These are phyloP conservation scores for Daldinia vernicosa DNA, from an alignment of 495 filamentous ascomycete genomes.

Conservation along the genomic window DNA sequence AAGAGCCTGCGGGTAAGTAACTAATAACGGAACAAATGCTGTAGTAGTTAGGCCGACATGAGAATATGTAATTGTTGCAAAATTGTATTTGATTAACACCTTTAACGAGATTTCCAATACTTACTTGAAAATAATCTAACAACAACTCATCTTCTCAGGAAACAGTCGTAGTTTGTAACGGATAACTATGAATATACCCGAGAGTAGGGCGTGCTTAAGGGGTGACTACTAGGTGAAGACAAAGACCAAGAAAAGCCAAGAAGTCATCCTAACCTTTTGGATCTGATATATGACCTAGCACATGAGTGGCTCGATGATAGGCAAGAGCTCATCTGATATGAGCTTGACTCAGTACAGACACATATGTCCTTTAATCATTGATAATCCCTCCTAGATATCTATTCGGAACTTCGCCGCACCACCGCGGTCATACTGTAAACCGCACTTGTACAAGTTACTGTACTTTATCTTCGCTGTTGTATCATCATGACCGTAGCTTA, in stretches of 20 bases:
- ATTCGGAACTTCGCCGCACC: slow-evolving; percentile 1
- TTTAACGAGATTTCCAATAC: neutral
- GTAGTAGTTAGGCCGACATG: too few relatives aligned
- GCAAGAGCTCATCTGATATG: neutral
- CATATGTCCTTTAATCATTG: neutral
- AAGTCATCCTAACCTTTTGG: neutral
- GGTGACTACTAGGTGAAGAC: neutral
- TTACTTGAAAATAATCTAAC: neutral
- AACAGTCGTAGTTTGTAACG: neutral
- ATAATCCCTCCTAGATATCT: neutral
- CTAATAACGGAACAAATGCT: too few relatives aligned
- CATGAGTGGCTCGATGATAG: neutral
- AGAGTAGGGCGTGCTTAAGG: neutral
- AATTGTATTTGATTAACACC: neutral
- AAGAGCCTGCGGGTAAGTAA: too few relatives aligned
- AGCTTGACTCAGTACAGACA: neutral
- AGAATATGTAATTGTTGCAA: too few relatives aligned
- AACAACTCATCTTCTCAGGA: neutral
- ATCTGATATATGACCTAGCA: neutral
- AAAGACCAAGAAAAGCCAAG: neutral
- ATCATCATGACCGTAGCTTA: slow-evolving; percentile 8
- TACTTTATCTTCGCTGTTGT: neutral
- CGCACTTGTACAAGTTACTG: slow-evolving; percentile 8
- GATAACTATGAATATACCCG: neutral
- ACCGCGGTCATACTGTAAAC: neutral